Evolutionary conservation across 805 yeast species (phyloP).

Genomic region (Suhomyces pyralidae): DNA sequence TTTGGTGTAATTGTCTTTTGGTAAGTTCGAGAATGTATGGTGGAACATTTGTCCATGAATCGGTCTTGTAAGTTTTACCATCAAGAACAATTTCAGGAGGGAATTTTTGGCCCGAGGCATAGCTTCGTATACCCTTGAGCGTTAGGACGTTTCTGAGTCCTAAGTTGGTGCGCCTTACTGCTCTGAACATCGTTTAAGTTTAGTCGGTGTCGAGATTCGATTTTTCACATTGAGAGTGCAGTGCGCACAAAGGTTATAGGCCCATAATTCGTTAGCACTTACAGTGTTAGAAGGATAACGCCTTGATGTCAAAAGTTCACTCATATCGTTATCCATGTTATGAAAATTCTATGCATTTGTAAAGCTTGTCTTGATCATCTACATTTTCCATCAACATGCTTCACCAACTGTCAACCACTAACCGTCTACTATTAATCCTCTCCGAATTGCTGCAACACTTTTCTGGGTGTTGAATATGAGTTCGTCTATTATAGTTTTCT

Average conservation of each 20-base stretch:
- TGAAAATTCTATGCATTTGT: neutral
- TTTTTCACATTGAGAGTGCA: neutral
- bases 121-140: neutral
- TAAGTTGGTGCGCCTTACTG: neutral
- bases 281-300: neutral
- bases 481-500: neutral
- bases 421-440: neutral
- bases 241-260: neutral
- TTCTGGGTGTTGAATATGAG: neutral
- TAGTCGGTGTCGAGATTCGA: neutral
- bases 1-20: slow-evolving; percentile 68
- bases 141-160: neutral
- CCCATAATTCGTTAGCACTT: neutral
- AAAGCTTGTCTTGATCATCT: neutral
- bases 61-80: slow-evolving; percentile 54
- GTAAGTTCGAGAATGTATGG: slow-evolving; percentile 65
- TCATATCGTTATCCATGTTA: neutral
- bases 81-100: slow-evolving; percentile 39
- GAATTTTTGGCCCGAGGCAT: slow-evolving; percentile 7
- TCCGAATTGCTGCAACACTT: neutral
- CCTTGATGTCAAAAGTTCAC: too few species aligned
- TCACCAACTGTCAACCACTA: too few species aligned
- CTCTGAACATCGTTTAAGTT: neutral
- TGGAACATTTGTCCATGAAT: slow-evolving; percentile 85
- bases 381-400: neutral